Percentiles rank a stretch among this genome's conserved stretches.
Evolutionary conservation across 768 basidiomycete species (phyloP).

Genomic region (Saitozyma podzolica): DNA sequence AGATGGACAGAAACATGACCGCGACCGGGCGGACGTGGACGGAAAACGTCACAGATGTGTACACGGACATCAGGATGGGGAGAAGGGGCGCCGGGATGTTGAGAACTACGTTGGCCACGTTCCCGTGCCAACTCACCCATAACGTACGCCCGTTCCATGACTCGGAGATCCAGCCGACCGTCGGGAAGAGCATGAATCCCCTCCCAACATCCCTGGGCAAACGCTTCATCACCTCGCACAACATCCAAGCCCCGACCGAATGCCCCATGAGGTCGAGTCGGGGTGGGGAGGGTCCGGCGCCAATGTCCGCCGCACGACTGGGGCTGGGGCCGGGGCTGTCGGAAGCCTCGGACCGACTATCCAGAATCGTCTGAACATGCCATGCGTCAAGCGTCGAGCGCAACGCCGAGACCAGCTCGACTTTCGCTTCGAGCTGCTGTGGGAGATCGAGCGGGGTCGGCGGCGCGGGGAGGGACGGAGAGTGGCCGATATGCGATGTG

Average conservation of each 20-base stretch:
- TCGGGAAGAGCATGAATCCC: constrained; percentile 69
- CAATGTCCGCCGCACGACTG: no score
- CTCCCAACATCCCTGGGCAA: constrained; percentile 32
- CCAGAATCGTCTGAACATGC: not conserved
- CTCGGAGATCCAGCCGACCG: constrained; percentile 63
- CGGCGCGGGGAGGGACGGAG: constrained; percentile 54
- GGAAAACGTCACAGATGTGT: not conserved
- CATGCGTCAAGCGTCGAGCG: constrained; percentile 24
- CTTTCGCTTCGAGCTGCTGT: constrained; percentile 61
- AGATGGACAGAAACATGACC: no score
- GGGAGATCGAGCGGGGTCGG: constrained; percentile 52
- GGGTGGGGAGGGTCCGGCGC: not conserved
- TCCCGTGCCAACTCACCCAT: constrained; percentile 56
- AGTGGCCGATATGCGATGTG: constrained; percentile 63
- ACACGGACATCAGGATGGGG: not conserved
- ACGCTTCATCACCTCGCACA: constrained; percentile 58
- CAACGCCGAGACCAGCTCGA: constrained; percentile 59
- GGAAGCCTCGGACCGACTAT: no score
- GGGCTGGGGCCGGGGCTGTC: no score
- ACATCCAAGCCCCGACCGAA: constrained; percentile 72
- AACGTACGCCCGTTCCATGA: constrained; percentile 67
- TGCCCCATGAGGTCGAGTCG: constrained; percentile 55
- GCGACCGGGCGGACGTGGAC: not conserved
- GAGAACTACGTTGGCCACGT: not conserved
- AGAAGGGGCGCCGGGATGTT: not conserved